Evolutionary conservation across 164 flowering plant genomes (phyloP).

Genomic region (Magnolia changhungtana): DNA sequence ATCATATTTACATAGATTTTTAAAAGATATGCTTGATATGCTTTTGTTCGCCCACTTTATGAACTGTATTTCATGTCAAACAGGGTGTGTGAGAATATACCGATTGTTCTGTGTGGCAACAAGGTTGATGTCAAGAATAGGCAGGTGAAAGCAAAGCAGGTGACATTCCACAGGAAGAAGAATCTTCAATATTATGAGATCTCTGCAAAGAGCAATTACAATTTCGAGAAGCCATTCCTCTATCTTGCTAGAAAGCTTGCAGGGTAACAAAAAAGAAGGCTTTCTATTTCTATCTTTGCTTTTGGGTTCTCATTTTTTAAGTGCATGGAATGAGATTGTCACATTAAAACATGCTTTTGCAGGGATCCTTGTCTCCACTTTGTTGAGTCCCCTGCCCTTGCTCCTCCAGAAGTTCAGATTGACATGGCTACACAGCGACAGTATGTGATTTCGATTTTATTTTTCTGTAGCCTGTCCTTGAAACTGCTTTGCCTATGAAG

Average conservation of each 20-base stretch:
- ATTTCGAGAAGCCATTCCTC: slow-evolving; percentile 77
- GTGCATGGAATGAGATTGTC: neutral
- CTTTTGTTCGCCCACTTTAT: neutral
- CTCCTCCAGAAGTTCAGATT: slow-evolving; percentile 29
- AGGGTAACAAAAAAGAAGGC: slow-evolving; percentile 36
- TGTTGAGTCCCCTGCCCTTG: slow-evolving; percentile 26
- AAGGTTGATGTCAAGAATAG: slow-evolving; percentile 84
- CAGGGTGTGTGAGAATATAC: slow-evolving; percentile 79
- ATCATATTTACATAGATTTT: neutral
- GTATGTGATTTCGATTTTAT: slow-evolving; percentile 4
- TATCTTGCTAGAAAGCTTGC: slow-evolving; percentile 81
- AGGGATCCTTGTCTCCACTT: slow-evolving; percentile 32
- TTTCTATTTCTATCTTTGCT: neutral
- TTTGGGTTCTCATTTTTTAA: neutral
- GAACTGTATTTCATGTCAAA: neutral
- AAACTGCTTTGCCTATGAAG: too few species aligned
- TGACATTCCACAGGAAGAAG: slow-evolving; percentile 80
- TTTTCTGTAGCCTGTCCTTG: neutral
- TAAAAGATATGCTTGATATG: neutral
- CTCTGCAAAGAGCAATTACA: slow-evolving; percentile 81
- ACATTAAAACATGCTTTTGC: neutral
- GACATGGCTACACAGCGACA: slow-evolving; percentile 21
- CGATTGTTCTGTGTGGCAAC: slow-evolving; percentile 78
- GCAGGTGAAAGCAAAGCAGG: slow-evolving; percentile 85
- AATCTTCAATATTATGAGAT: slow-evolving; percentile 78